Base-by-base conservation (phyloP, 73 alveolate genomes). In the Paramecium sexaurelia region DNA sequence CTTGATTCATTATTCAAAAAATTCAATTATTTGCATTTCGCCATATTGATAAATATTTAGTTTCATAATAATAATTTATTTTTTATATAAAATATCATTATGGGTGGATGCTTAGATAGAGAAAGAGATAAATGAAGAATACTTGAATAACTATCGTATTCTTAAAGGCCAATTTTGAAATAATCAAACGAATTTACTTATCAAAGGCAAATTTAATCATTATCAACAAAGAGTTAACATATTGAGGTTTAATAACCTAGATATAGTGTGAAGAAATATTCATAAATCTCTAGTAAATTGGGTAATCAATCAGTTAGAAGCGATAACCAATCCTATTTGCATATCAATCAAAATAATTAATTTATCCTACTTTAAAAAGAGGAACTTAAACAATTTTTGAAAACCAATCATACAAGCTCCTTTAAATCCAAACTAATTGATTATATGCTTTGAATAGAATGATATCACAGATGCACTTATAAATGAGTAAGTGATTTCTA, bases 91-190 rank as follows among this genome's bases (percentile, higher is more conserved):
- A 3, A 11, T 51, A 51, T 3, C 29, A 47, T 15, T 51, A 61
- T 61, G 83, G 83, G 83, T 29, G 83, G 83, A 7, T 61, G 83
- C 43, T 61, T 61, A 32, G 83, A 61, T 61, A 6, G 83, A 15
- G 83, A 61, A 61, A 61, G 83, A 32, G 83, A 61, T 32, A 61
- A 61, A 61, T 19, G 83, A 61, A 61, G 83, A 61, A 61, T 61
- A 8, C 39, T 61, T 13, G 83, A 61, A 61, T 19, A 61, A 32
- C 45, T 61, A 10, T 61, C 83, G 6, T 61, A 61, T 61, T 61
- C 83, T 26, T 32, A 61, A 61, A 61, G 83, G 83, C 83, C 83
- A 5, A 61, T 61, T 32, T 45, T 61, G 1, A 61, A 32, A 11
- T 15, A 26, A 11, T 61, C 83, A 32, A 32, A 29, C 4, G 83